phyloP scores from a whole-genome alignment of 768 basidiomycete species.

The Pulveroboletus sp. region DNA sequence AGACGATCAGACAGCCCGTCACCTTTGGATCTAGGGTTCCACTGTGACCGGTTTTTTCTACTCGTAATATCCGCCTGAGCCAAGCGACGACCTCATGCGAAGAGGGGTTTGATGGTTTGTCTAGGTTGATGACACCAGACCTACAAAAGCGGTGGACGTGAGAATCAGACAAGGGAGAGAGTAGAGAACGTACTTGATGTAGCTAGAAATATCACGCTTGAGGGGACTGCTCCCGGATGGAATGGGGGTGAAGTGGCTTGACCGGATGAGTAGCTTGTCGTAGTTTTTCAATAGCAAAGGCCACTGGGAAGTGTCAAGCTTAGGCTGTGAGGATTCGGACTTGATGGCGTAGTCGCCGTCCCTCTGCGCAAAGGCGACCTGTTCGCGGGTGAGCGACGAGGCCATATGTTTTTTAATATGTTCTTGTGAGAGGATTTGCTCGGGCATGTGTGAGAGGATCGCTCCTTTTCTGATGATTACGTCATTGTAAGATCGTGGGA shows the following conservation, averaged over 20 bases:
- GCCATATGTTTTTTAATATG: constrained; percentile 14
- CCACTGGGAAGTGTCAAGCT: constrained; percentile 95
- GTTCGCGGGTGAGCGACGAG: constrained; percentile 48
- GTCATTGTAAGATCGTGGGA: constrained; percentile 17
- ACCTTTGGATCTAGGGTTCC: constrained; percentile 99
- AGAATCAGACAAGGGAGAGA: not conserved
- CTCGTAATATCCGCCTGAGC: constrained; percentile 93
- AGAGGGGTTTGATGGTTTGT: constrained; percentile 98
- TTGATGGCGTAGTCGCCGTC: constrained; percentile 78
- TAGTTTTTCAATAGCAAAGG: constrained; percentile 98
- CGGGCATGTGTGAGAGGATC: constrained; percentile 2
- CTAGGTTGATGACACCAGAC: constrained; percentile 97
- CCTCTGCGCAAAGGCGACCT: constrained; percentile 71
- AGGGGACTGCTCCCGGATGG: constrained; percentile 90
- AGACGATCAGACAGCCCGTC: constrained; percentile 97
- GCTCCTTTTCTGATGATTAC: constrained; percentile 12
- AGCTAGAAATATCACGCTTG: constrained; percentile 87
- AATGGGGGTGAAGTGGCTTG: constrained; percentile 97
- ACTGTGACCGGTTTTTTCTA: constrained; percentile 98
- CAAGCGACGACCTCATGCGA: constrained; percentile 99
- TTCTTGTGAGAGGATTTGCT: constrained; percentile 15
- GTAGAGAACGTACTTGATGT: constrained; percentile 68
- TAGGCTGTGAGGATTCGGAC: constrained; percentile 66
- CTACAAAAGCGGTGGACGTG: constrained; percentile 37
- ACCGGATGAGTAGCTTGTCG: constrained; percentile 91